Conservation (phyloP, 163 green algal genomes). For the Scenedesmus sp. region DNA sequence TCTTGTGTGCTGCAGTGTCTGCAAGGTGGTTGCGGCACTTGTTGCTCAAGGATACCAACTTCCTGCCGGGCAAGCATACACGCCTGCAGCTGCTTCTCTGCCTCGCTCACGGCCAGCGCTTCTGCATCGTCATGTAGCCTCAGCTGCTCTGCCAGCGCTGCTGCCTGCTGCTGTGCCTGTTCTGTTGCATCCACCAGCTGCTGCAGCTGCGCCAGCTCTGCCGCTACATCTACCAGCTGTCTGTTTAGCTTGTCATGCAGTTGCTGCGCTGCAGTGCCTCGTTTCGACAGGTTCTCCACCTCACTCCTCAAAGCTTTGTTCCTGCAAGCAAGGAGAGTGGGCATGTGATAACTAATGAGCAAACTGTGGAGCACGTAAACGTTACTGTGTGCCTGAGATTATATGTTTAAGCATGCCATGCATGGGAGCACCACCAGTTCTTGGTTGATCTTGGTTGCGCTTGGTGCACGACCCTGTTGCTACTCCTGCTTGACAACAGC, state of each 20-base stretch:
- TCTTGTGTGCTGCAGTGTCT: background rate
- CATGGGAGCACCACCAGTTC: too few relatives aligned
- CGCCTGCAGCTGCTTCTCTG: slow-evolving; percentile 25
- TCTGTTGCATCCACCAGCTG: background rate
- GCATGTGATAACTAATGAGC: background rate
- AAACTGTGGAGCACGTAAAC: background rate
- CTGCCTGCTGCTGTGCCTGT: slow-evolving; percentile 27
- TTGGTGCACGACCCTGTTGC: too few relatives aligned
- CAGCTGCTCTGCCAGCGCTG: slow-evolving; percentile 9
- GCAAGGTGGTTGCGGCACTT: background rate
- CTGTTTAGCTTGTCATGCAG: slow-evolving; percentile 12
- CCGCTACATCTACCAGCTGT: background rate
- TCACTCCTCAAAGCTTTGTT: slow-evolving; percentile 6
- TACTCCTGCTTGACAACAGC: too few relatives aligned
- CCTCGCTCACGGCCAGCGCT: background rate
- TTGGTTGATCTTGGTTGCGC: too few relatives aligned
- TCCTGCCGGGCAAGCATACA: slow-evolving; percentile 6
- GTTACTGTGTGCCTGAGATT: too few relatives aligned
- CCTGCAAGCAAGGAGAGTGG: slow-evolving; percentile 4
- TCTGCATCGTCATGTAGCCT: slow-evolving; percentile 33
- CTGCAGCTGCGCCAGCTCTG: background rate
- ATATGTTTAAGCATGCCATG: too few relatives aligned
- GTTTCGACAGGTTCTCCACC: slow-evolving; percentile 40
- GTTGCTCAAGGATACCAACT: background rate
- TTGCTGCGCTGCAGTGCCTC: background rate